Conservation (phyloP, 768 basidiomycete species). For the Lactifluus rugatus region DNA sequence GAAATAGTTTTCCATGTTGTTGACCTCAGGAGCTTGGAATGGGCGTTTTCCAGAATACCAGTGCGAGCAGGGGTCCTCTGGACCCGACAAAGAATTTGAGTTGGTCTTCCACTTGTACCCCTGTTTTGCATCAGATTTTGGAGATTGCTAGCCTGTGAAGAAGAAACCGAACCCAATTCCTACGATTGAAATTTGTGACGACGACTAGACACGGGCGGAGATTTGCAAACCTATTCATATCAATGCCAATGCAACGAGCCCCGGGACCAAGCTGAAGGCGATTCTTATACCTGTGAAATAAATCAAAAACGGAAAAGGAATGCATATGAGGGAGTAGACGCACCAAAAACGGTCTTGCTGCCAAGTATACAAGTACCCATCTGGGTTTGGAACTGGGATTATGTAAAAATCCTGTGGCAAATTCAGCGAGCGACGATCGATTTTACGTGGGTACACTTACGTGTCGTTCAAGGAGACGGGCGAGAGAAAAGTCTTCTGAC, state of each 20-base stretch:
- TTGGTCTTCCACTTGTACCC: slow-evolving; percentile 60
- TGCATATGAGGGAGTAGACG: not conserved
- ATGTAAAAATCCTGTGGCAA: slow-evolving; percentile 49
- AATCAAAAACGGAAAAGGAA: not conserved
- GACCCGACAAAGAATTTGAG: slow-evolving; percentile 15
- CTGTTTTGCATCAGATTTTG: slow-evolving; percentile 26
- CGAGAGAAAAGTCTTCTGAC: slow-evolving; percentile 38
- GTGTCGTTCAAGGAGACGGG: slow-evolving; percentile 42
- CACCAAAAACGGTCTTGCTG: slow-evolving; percentile 56
- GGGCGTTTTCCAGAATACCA: slow-evolving; percentile 67
- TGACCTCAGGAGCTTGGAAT: slow-evolving; percentile 70
- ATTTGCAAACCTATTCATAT: slow-evolving; percentile 55
- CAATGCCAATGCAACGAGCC: slow-evolving; percentile 54
- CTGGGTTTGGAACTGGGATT: slow-evolving; percentile 57
- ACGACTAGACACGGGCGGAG: not conserved
- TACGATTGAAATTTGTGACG: not conserved
- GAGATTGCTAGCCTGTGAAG: not conserved
- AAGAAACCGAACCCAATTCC: not conserved
- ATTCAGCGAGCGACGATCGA: not conserved
- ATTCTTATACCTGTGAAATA: slow-evolving; percentile 51
- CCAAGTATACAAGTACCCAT: slow-evolving; percentile 72
- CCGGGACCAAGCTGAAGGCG: slow-evolving; percentile 43
- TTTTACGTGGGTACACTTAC: slow-evolving; percentile 24
- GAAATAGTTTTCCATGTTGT: slow-evolving; percentile 63
- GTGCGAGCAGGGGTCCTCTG: slow-evolving; percentile 54